Evolutionary conservation across 2,329 filamentous ascomycete genomes (phyloP).

Genomic region (Aspergillus luchuensis): DNA sequence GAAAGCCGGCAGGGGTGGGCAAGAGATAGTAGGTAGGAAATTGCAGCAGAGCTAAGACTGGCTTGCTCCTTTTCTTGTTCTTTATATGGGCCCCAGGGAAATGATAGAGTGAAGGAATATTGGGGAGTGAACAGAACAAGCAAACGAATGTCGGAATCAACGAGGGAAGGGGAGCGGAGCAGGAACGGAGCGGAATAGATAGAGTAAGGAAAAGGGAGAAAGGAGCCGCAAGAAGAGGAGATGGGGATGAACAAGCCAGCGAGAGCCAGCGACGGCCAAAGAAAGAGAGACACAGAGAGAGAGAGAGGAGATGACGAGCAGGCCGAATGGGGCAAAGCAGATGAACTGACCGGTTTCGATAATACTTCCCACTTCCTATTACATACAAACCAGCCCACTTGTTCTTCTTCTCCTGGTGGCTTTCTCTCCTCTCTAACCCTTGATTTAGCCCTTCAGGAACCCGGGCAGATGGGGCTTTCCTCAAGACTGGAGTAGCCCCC

Average conservation of each 20-base stretch:
- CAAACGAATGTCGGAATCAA: constrained; percentile 11
- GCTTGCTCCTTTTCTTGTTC: neutral
- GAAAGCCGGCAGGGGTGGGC: neutral
- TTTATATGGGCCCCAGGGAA: neutral
- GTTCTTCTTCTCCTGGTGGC: neutral
- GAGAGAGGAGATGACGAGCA: constrained; percentile 4
- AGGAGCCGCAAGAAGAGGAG: constrained; percentile 10
- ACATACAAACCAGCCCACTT: neutral
- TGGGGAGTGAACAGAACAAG: neutral
- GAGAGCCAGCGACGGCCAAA: neutral
- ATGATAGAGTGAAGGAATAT: neutral
- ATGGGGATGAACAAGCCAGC: constrained; percentile 4
- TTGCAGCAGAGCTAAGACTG: too few relatives aligned
- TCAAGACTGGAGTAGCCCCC: neutral
- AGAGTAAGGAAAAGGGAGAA: neutral
- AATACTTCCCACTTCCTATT: constrained; percentile 1
- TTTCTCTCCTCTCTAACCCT: neutral
- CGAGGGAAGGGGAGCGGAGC: constrained; percentile 12
- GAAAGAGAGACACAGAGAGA: constrained; percentile 4
- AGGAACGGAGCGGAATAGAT: neutral
- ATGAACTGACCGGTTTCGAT: constrained; percentile 2
- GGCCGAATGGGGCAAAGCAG: neutral
- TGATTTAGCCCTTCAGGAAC: neutral
- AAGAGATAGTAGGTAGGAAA: neutral
- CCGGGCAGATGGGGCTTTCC: neutral